Base-by-base conservation (phyloP, 306 rosid genomes). In the Trifolium repens region DNA sequence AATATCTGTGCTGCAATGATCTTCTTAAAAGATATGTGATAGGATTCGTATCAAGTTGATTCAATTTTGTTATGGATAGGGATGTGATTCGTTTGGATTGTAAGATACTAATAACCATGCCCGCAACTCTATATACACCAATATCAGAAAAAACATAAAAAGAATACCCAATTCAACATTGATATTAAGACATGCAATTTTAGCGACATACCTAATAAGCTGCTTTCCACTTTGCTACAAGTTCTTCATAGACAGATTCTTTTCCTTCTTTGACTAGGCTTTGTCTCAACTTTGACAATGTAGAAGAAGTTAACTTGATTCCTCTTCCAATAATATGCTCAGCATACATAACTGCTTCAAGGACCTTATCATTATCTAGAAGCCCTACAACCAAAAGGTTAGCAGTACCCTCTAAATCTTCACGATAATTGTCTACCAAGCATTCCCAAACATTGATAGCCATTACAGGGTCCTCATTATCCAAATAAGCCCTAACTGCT, bases 331-430 rank as follows among this genome's bases (percentile, higher is more conserved):
- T 84, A 88, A 91, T 89, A 74, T 89, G 89, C 71, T 87, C 87
- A 0, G 92, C 89, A 77, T 89, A 89, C 85, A 87, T 91, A 67
- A 89, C 90, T 0, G 93, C 93, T 76, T 91, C 94, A 0, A 86
- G 88, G 4, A 83, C 62, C 83, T 88, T 87, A 74, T 66, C 71
- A 39, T 77, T 72, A 79, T 89, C 86, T 3, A 70, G 46, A 34
- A 91, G 89, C 74, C 89, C 88, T 46, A 47, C 32, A 47, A 91
- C 80, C 74, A 91, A 65, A 12, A 77, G 22, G 81, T 89, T 89
- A 0, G 84, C 90, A 0, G 84, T 75, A 50, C 83, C 86, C 79
- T 91, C 91, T 50, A 87, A 72, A 76, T 81, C 86, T 46, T 83
- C 69, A 12, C 24, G 34, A 50, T 77, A 84, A 82, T 83, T 82